Conservation (phyloP, 2,329 filamentous ascomycete genomes). For the Curvularia verruculosa region DNA sequence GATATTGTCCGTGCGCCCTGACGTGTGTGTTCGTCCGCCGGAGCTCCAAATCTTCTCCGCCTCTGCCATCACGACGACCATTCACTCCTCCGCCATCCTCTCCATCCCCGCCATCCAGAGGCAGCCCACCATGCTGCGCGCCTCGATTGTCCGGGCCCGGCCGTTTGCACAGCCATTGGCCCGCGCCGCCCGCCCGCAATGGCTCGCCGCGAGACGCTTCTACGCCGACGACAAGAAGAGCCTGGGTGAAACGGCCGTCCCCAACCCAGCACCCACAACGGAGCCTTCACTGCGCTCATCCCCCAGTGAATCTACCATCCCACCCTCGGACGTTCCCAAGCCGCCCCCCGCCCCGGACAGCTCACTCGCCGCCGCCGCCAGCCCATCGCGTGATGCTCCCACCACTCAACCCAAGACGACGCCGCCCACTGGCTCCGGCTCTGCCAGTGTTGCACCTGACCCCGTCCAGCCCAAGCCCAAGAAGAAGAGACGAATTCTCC, state of each 20-base stretch:
- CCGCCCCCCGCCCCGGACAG: constrained; percentile 53
- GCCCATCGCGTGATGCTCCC: constrained; percentile 44
- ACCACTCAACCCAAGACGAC: constrained; percentile 42
- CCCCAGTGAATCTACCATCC: constrained; percentile 49
- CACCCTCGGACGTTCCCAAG: constrained; percentile 57
- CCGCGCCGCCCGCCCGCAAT: constrained; percentile 45
- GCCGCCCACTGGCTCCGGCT: constrained; percentile 52
- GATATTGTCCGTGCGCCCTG: constrained; percentile 17
- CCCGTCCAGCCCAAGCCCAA: constrained; percentile 57
- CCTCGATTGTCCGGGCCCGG: constrained; percentile 57
- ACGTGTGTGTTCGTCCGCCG: constrained; percentile 13
- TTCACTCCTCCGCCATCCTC: constrained; percentile 12
- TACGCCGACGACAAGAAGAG: constrained; percentile 57
- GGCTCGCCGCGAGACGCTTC: constrained; percentile 53
- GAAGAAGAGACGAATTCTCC: constrained; percentile 75
- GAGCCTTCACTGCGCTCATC: constrained; percentile 6
- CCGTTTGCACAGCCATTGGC: constrained; percentile 50
- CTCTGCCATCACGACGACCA: constrained; percentile 16
- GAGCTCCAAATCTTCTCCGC: constrained; percentile 27
- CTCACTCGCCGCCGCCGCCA: constrained; percentile 30
- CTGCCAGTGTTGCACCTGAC: constrained; percentile 50
- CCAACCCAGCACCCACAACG: constrained; percentile 40
- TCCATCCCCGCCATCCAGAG: constrained; percentile 37
- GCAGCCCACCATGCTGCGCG: constrained; percentile 63
- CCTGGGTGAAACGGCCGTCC: constrained; percentile 46